These are phyloP conservation scores for Exophiala mesophila DNA, from an alignment of 2,329 filamentous ascomycete species.

Conservation along the genomic window DNA sequence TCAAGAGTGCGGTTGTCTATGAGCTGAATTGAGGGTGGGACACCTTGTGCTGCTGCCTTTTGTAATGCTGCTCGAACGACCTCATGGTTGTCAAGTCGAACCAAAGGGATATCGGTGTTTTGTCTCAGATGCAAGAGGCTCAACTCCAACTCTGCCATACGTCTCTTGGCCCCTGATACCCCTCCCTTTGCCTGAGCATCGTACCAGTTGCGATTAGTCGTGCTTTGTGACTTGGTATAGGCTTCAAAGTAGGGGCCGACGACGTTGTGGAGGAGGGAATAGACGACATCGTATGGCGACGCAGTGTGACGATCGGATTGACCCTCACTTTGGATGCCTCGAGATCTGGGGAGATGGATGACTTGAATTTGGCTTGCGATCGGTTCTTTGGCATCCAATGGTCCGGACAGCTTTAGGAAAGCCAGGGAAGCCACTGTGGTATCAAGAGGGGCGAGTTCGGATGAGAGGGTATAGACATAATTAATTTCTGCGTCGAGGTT, in stretches of 20 bases:
- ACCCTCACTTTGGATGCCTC: slow-evolving; percentile 28
- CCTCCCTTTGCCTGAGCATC: slow-evolving; percentile 91
- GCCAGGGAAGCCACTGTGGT: slow-evolving; percentile 83
- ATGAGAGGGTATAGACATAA: slow-evolving; percentile 74
- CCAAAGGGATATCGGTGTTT: slow-evolving; percentile 94
- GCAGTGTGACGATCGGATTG: slow-evolving; percentile 63
- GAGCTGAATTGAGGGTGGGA: slow-evolving; percentile 69
- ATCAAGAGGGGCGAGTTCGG: slow-evolving; percentile 72
- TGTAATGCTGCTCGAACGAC: slow-evolving; percentile 81
- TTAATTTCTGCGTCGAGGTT: slow-evolving; percentile 25
- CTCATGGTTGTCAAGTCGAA: slow-evolving; percentile 81
- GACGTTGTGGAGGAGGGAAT: slow-evolving; percentile 85
- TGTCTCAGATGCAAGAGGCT: slow-evolving; percentile 89
- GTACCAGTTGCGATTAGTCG: slow-evolving; percentile 62
- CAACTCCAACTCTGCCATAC: slow-evolving; percentile 87
- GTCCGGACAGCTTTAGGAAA: slow-evolving; percentile 81
- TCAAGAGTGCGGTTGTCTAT: slow-evolving; percentile 72
- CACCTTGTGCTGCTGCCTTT: slow-evolving; percentile 62
- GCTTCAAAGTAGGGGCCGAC: slow-evolving; percentile 96
- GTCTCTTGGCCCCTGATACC: slow-evolving; percentile 95
- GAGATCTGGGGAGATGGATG: slow-evolving; percentile 80
- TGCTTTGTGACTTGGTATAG: slow-evolving; percentile 77
- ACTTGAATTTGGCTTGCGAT: slow-evolving; percentile 87
- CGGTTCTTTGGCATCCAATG: slow-evolving; percentile 76
- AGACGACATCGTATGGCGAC: slow-evolving; percentile 86